Base-by-base conservation (phyloP, 2,329 filamentous ascomycete species). In the Nigrospora sphaerica region DNA sequence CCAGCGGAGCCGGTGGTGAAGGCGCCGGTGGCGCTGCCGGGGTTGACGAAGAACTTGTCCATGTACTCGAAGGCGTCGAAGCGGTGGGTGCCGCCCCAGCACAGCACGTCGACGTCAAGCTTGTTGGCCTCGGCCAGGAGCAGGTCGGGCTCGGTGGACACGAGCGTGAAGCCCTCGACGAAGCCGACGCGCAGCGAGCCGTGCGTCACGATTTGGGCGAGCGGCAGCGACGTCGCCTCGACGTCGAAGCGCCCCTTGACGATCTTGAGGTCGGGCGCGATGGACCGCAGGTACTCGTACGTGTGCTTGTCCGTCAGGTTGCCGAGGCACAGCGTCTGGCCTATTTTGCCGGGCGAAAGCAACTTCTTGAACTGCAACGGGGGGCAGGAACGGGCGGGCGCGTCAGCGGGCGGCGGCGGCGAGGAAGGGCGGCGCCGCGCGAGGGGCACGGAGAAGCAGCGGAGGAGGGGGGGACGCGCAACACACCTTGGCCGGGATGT, bases 401-500 rank as follows among this genome's bases (percentile, higher is more conserved):
- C 23, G 23, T 28, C 23, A 28, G 23, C 23, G 23, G 23, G 23
- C 35, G 38, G 39, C 5, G 23, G 41, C 44, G 38, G 47, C 50
- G 44, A 46, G 46, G 41, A 41, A 28, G 23, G 23, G 23, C 23
- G 23, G 23, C 23, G 40, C 43, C 23, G 40, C 43, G 28, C n/a
- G 48, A 45, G 43, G 39, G 48, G 41, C 46, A 31, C 40, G 42
- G 42, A 19, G 48, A 38, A 44, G 46, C 44, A 18, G 35, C 18
- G 35, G 18, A 37, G 35, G 35, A 6, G 34, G 34, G 33, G 41
- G 17, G 39, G 46, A 33, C 32, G 44, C 13, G 38, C 13, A 13
- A 35, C 54, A 55, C 75, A 90, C 89, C 83, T 95, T 95, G 66
- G 85, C 77, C 49, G 90, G 90, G 60, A 95, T 91, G 67, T 95